Evolutionary conservation across 106 monocot species (phyloP).

Genomic region (Acanthochlamys bracteata): DNA sequence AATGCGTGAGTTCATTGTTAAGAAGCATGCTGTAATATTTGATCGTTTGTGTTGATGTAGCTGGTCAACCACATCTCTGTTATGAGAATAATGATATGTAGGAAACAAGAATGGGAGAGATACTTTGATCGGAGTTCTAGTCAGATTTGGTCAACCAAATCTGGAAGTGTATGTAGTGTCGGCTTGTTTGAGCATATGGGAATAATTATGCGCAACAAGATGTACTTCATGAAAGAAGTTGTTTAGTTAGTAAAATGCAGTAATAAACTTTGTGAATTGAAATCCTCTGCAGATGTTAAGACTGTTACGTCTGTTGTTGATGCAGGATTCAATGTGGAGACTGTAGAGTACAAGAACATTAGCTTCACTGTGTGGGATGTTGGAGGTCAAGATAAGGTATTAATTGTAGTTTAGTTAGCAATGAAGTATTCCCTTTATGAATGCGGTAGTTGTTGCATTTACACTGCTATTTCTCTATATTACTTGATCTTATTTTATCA

Average conservation of each 20-base stretch:
- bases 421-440: not conserved
- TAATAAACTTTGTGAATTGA: not conserved
- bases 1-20: too few relatives aligned
- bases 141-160: too few relatives aligned
- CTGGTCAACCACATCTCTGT: too few relatives aligned
- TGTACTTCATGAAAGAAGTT: too few relatives aligned
- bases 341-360: conserved; percentile 38
- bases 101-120: too few relatives aligned
- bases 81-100: too few relatives aligned
- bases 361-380: conserved; percentile 50
- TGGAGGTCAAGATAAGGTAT: conserved; percentile 38
- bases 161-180: too few relatives aligned
- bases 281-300: not conserved
- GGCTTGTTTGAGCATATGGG: too few relatives aligned
- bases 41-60: too few relatives aligned
- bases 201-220: too few relatives aligned
- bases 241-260: not conserved
- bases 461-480: not conserved
- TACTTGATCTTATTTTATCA: not conserved
- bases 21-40: too few relatives aligned
- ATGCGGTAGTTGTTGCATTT: not conserved
- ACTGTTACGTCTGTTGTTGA: not conserved
- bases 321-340: conserved; percentile 39
- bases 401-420: not conserved
- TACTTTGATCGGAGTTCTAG: too few relatives aligned